Base-by-base conservation (phyloP, 2,329 filamentous ascomycete genomes). In the Phaeophleospora eucalypticola region DNA sequence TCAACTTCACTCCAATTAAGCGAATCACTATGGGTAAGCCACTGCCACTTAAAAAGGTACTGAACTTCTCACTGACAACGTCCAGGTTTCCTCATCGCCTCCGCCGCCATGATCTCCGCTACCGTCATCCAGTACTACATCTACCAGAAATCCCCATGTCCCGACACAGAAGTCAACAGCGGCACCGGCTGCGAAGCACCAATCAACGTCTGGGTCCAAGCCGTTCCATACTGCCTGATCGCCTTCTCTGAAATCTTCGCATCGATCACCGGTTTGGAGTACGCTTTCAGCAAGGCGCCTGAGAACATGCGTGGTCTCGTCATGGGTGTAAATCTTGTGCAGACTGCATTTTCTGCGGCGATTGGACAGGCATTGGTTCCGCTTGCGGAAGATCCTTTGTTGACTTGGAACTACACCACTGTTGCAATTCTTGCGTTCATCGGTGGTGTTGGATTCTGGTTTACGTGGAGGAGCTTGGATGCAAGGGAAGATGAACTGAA, bases 401-500 rank as follows among this genome's bases (percentile, higher is more conserved):
- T 86, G 54, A 63, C 82, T 42, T 86, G 82, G 81, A 77, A 89
- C 70, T 89, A 89, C 67, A 76, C 72, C 7, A 64, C 74, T 15
- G 76, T 86, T 15, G 81, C 83, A 4, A 69, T 80, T 47, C 71
- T 88, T 42, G 77, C 84, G 0, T 75, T 80, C 32, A 42, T 82
- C 6, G 85, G 82, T 29, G 83, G 82, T 18, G 51, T 75, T 3
- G 71, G 73, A 2, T 89, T 89, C 70, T 89, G 84, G 83, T 64
- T 83, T 58, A 79, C 75, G 59, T 86, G 85, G 71, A 70, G 74
- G 33, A 71, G 77, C n/a, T 71, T 85, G 8, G 86, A 89, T 60
- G 68, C 66, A 19, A 71, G 82, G 54, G 86, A 89, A 62, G 86
- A 89, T 64, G 71, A 75, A 58, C 70, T 85, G 55, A 89, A 89